Base-by-base conservation (phyloP, 176 grass and related monocot species). In the Musa acuminata region DNA sequence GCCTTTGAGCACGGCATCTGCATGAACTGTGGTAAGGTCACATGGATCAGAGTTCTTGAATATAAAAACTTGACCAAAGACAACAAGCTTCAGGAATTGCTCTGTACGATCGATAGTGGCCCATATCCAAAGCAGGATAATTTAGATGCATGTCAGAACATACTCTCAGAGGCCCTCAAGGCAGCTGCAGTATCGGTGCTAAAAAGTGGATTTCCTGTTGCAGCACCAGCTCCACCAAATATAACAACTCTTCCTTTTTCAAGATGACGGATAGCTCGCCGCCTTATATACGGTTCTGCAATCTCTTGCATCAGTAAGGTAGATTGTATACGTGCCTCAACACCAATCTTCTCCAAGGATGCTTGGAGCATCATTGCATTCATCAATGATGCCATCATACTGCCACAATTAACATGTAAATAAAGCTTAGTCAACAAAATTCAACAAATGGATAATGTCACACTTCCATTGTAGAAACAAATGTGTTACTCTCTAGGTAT, bases 141-240 rank as follows among this genome's bases (percentile, higher is more conserved):
- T 13, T 12, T 23, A 26, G 12, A 26, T 67, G 11, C 21, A 67
- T 67, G 64, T 23, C 20, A 4, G 64, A 26, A 67, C 64, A 67
- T 67, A 67, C 64, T 23, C 25, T 72, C 70, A 52, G 49, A 72
- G 11, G 70, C 70, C 50, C 49, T 72, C 19, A 72, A 52, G 19
- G 50, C 70, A 53, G 70, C 70, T 53, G 70, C 50, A 52, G 70
- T 72, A 52, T 72, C 70, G 11, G 49, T 72, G 70, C 50, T 72
- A 48, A 72, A 72, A 72, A 72, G 70, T 64, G 74, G 74, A 72
- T 72, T 72, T 52, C 70, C 70, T 53, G 70, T 72, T 52, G 49
- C 70, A 53, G 70, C 70, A 24, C 70, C 70, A 72, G 50, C 17
- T 72, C 70, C 70, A 25, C 50, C 50, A 72, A 72, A 53, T 23